A percentile compares a stretch with the other conserved stretches of the same genome.
Conservation (phyloP, 1,139 yeast species). For the Casaregolazyma lundiana region DNA sequence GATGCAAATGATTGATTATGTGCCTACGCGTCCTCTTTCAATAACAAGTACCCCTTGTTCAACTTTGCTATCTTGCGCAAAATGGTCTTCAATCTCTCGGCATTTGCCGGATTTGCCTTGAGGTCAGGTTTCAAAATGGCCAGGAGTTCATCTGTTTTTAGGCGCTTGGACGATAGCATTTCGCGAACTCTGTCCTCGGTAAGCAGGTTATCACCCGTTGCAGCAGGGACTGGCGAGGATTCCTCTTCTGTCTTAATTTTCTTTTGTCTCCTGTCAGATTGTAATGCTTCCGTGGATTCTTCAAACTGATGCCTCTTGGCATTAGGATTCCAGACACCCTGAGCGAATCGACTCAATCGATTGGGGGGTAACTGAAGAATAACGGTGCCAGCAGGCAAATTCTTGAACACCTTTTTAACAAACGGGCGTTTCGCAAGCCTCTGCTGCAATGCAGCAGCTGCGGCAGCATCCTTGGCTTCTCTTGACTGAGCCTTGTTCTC, state of each 20-base stretch:
- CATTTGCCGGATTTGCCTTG: conserved; percentile 64
- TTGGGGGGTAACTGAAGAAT: conserved; percentile 60
- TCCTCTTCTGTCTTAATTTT: conserved; percentile 36
- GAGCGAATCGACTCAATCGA: conserved; percentile 63
- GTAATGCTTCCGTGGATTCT: conserved; percentile 23
- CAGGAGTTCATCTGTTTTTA: conserved; percentile 64
- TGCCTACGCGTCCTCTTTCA: conserved; percentile 39
- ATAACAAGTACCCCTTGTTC: conserved; percentile 60
- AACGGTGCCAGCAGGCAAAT: conserved; percentile 59
- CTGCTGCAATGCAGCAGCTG: conserved; percentile 15
- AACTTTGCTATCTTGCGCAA: conserved; percentile 67
- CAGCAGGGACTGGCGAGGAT: conserved; percentile 15
- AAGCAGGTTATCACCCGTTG: conserved; percentile 36
- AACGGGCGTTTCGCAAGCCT: conserved; percentile 18
- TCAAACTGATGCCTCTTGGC: conserved; percentile 40
- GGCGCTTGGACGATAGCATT: conserved; percentile 57
- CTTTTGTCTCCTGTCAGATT: conserved; percentile 32
- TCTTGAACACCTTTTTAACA: conserved; percentile 30
- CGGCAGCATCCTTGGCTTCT: conserved; percentile 13
- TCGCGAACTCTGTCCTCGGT: conserved; percentile 69
- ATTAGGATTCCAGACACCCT: conserved; percentile 80
- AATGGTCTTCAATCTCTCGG: conserved; percentile 58
- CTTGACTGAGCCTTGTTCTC: conserved; percentile 18
- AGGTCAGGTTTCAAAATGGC: conserved; percentile 59
- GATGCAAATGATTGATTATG: not conserved